Conservation (phyloP, 441 rosid genomes). For the Croton laevigatus region DNA sequence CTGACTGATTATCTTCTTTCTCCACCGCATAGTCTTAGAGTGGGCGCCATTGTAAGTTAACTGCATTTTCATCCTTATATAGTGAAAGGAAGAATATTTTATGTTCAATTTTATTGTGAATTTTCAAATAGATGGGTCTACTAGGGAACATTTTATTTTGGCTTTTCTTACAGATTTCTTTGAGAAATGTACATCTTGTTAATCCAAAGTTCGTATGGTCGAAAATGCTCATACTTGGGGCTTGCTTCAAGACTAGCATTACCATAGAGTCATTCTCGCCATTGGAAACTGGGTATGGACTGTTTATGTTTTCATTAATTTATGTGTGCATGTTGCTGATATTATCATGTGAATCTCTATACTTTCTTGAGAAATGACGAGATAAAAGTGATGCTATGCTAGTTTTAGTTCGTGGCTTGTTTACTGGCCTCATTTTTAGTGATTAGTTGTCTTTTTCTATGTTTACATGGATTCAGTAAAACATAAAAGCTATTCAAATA, state of each 20-base stretch:
- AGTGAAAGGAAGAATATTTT: neutral
- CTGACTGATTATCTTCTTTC: slow-evolving; percentile 53
- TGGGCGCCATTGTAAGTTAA: slow-evolving; percentile 72
- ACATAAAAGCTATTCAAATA: slow-evolving; percentile 4
- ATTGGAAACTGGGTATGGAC: slow-evolving; percentile 60
- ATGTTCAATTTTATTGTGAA: neutral
- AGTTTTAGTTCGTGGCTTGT: neutral
- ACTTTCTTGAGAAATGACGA: slow-evolving; percentile 15
- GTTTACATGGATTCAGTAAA: neutral
- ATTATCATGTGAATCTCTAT: neutral
- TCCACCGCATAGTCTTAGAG: slow-evolving; percentile 68
- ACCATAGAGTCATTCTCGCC: slow-evolving; percentile 71
- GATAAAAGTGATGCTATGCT: neutral
- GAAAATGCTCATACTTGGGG: slow-evolving; percentile 69
- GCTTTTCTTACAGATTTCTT: slow-evolving; percentile 41
- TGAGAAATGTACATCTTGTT: slow-evolving; percentile 81
- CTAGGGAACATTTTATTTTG: neutral
- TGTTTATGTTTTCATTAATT: slow-evolving; percentile 11
- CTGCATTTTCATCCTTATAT: neutral
- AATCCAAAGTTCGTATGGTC: slow-evolving; percentile 72
- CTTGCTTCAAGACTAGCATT: slow-evolving; percentile 77
- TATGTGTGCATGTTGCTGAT: neutral
- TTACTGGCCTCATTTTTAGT: neutral
- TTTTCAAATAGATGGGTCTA: neutral
- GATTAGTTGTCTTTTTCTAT: neutral